phyloP scores from a whole-genome alignment of 805 yeast genomes.

The Jamesozyma hellenica region DNA sequence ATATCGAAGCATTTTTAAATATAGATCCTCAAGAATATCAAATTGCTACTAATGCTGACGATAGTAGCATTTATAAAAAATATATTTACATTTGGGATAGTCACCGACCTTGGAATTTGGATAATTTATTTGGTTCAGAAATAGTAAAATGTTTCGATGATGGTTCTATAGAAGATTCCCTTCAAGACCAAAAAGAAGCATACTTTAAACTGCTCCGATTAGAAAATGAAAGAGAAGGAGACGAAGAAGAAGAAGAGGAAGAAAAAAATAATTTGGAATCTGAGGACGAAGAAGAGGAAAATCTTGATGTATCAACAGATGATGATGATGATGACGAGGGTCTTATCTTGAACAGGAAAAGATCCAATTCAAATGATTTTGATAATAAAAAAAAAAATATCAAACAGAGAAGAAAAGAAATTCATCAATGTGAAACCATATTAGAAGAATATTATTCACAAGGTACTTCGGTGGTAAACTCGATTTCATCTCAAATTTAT shows the following conservation, averaged over 20 bases:
- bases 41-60: constrained; percentile 24
- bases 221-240: constrained; percentile 31
- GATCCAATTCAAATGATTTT: constrained; percentile 14
- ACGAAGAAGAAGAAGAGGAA: constrained; percentile 28
- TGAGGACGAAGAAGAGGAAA: constrained; percentile 15
- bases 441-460: constrained; percentile 72
- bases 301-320: no score
- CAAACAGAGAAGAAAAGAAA: constrained; percentile 35
- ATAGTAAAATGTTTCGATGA: constrained; percentile 79
- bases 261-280: constrained; percentile 13
- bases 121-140: constrained; percentile 77
- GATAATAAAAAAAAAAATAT: constrained; percentile 17
- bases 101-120: constrained; percentile 93
- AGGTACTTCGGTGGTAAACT: constrained; percentile 69
- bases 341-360: constrained; percentile 17
- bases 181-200: constrained; percentile 50
- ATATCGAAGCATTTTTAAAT: constrained; percentile 64
- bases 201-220: constrained; percentile 42
- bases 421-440: constrained; percentile 39
- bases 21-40: constrained; percentile 47
- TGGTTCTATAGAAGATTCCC: constrained; percentile 55
- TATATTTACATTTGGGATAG: constrained; percentile 80
- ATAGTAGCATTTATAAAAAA: constrained; percentile 34
- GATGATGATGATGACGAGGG: constrained; percentile 23
- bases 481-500: constrained; percentile 71